Evolutionary conservation across 345 rosid species (phyloP).

Genomic region (Aegle marmelos): DNA sequence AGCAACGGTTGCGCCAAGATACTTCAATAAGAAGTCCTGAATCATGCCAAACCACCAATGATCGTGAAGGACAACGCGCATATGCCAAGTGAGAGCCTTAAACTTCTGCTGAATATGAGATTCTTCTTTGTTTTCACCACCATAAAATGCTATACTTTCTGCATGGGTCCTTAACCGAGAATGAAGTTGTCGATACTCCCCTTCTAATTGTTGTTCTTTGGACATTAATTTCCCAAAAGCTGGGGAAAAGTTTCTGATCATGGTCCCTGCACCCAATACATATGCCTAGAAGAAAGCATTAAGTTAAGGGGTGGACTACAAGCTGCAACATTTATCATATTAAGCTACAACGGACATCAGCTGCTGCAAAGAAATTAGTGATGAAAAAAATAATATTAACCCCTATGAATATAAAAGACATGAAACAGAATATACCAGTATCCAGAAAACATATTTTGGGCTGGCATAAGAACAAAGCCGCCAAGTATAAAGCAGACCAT

Average conservation of each 20-base stretch:
- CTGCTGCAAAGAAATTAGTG: not conserved
- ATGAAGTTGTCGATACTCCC: conserved; percentile 95
- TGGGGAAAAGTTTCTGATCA: conserved; percentile 90
- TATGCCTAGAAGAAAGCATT: conserved; percentile 57
- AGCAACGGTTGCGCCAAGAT: conserved; percentile 96
- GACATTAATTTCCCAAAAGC: conserved; percentile 95
- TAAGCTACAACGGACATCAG: not conserved
- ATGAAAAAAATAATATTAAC: not conserved
- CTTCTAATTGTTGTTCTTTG: conserved; percentile 92
- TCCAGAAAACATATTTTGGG: conserved; percentile 94
- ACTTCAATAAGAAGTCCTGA: conserved; percentile 92
- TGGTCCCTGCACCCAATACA: conserved; percentile 84
- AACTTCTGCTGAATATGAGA: conserved; percentile 88
- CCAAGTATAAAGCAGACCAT: conserved; percentile 90
- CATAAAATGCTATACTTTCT: conserved; percentile 97
- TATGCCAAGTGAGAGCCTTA: conserved; percentile 65
- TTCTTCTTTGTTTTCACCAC: conserved; percentile 91
- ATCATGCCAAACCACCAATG: conserved; percentile 99
- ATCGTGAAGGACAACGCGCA: conserved; percentile 78
- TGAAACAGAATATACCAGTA: conserved; percentile 56
- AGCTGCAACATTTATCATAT: conserved; percentile 4
- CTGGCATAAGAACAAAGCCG: conserved; percentile 95
- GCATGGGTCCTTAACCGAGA: conserved; percentile 97
- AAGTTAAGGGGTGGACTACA: conserved; percentile 10
- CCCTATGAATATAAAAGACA: not conserved